Evolutionary conservation across 1,284 basidiomycete species (phyloP), one percentile per base, ranked within the genome.

Genomic region (Trichosporon asahii): DNA sequence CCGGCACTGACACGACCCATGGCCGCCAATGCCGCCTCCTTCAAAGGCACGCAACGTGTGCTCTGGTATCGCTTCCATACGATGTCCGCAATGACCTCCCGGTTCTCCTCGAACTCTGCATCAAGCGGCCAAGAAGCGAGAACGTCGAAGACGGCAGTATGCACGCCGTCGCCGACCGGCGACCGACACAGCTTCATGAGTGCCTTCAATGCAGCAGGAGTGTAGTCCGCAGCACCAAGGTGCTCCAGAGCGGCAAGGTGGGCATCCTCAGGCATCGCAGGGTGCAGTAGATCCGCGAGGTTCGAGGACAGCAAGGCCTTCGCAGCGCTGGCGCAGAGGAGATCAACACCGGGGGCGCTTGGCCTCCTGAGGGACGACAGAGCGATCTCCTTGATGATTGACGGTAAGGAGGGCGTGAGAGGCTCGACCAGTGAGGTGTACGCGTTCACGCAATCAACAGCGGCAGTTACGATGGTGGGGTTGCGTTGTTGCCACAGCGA

Each of bases 11-110:
- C 72, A 69, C 76, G 77, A 4, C 75, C 77, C 7, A 78, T 66
- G 14, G 74, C 74, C 2, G 70, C 71, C 55, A 83, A 70, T 3
- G 75, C 77, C 12, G 80, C 81, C 67, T 83, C 80, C 46, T 70
- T 72, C 5, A 83, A 70, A 0, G 80, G 80, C 14, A 80, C 74
- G 68, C 75, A 78, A 21, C 63, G 73, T 0, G 72, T 69, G 11
- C 21, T 57, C 25, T 61, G 23, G 14, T 68, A 57, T 0, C 60
- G 31, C 12, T 21, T 35, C 31, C 33, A 44, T 23, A 72, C 57
- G 40, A 31, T 31, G n/a, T 55, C 40, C 3, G 46, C 53, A 7
- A 74, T 60, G 29, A n/a, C 21, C 4, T 33, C 49, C 12, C 65
- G 61, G 6, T 61, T 55, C 15, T 23, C 46, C 18, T 40, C 29